A percentile compares a stretch with the other conserved stretches of the same genome.
These are phyloP conservation scores for Mycocentrospora acerina DNA, from an alignment of 2,329 filamentous ascomycete species.

Conservation along the genomic window DNA sequence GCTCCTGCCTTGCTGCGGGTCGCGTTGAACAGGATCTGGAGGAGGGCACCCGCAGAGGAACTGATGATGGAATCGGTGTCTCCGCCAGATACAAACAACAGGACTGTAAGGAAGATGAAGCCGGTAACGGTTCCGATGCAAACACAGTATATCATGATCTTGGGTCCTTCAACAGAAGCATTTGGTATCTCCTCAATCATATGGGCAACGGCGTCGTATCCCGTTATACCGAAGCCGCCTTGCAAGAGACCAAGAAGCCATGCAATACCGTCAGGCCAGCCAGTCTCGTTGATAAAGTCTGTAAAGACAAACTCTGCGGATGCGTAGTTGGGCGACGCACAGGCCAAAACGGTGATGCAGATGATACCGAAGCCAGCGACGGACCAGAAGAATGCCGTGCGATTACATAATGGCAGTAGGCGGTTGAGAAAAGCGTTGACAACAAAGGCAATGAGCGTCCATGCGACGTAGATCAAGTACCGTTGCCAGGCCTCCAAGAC, in stretches of 20 bases:
- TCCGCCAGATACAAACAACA: slow-evolving; percentile 64
- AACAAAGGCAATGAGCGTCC: slow-evolving; percentile 61
- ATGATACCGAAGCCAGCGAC: slow-evolving; percentile 69
- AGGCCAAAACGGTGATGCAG: slow-evolving; percentile 67
- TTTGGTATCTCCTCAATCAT: slow-evolving; percentile 64
- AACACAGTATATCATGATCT: slow-evolving; percentile 67
- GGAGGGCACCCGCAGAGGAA: slow-evolving; percentile 58
- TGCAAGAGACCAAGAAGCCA: slow-evolving; percentile 56
- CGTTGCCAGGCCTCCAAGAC: slow-evolving; percentile 66
- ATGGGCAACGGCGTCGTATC: slow-evolving; percentile 56
- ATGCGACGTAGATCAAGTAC: slow-evolving; percentile 70
- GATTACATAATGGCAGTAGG: slow-evolving; percentile 65
- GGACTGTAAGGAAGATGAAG: slow-evolving; percentile 61
- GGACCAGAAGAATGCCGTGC: slow-evolving; percentile 71
- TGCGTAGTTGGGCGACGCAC: slow-evolving; percentile 65
- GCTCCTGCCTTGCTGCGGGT: slow-evolving; percentile 63
- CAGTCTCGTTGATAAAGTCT: slow-evolving; percentile 67
- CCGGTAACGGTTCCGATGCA: slow-evolving; percentile 64
- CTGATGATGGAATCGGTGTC: slow-evolving; percentile 58
- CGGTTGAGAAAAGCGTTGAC: slow-evolving; percentile 67
- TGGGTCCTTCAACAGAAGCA: slow-evolving; percentile 60
- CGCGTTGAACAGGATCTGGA: slow-evolving; percentile 64
- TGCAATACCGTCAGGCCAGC: slow-evolving; percentile 68
- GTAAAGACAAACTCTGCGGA: slow-evolving; percentile 66
- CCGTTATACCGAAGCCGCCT: slow-evolving; percentile 57